These are phyloP conservation scores for Dactylellina drechsleri DNA, from an alignment of 2,329 filamentous ascomycete genomes.

Conservation along the genomic window DNA sequence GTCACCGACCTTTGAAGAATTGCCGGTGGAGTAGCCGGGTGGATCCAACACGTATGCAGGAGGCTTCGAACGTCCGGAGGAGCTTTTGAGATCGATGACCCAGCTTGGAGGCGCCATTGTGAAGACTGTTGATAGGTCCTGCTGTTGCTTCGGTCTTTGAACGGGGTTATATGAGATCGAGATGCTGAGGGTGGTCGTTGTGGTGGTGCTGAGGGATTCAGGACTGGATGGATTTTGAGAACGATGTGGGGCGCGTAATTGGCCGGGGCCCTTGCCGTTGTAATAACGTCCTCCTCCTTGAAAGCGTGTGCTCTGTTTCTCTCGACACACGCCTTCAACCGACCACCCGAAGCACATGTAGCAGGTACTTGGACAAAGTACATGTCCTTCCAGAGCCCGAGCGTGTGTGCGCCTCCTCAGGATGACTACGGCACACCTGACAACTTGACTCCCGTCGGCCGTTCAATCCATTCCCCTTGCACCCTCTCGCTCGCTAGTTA, in stretches of 20 bases:
- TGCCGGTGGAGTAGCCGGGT: slow-evolving; percentile 77
- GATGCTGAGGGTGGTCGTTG: background rate
- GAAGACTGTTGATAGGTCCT: background rate
- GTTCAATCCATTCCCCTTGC: background rate
- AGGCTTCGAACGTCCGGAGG: slow-evolving; percentile 73
- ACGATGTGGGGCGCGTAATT: slow-evolving; percentile 43
- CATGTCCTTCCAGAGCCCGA: slow-evolving; percentile 3
- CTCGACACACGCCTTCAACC: too few species aligned
- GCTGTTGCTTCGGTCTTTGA: background rate
- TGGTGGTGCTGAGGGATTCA: slow-evolving; percentile 29
- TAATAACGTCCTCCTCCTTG: too few species aligned
- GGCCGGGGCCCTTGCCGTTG: slow-evolving; percentile 18
- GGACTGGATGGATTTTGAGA: slow-evolving; percentile 39
- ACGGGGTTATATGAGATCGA: background rate
- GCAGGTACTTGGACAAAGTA: slow-evolving; percentile 6
- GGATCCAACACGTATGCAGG: slow-evolving; percentile 78
- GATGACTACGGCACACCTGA: slow-evolving; percentile 25
- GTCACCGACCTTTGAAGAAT: slow-evolving; percentile 53
- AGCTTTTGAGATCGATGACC: slow-evolving; percentile 81
- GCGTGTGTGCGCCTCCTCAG: slow-evolving; percentile 7
- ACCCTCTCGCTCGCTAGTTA: background rate
- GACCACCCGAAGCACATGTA: too few species aligned
- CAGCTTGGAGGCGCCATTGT: slow-evolving; percentile 65
- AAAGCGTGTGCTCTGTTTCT: too few species aligned
- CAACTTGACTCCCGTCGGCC: slow-evolving; percentile 15